Conservation (phyloP, 1,284 basidiomycete genomes). For the Meripilus lineatus region DNA sequence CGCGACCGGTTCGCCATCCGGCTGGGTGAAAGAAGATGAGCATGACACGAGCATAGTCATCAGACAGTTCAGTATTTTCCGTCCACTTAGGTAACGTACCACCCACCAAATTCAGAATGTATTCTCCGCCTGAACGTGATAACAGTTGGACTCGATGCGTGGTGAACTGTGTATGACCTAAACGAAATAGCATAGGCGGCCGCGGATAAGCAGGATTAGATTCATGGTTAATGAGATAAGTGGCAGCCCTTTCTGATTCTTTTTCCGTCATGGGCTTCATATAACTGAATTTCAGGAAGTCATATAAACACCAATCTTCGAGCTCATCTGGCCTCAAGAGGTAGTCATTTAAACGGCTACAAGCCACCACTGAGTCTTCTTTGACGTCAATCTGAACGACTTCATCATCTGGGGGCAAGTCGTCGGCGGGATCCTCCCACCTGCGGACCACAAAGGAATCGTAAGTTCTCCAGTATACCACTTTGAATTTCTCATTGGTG, state of each 20-base stretch:
- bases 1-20: constrained; percentile 8
- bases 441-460: not conserved
- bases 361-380: not conserved
- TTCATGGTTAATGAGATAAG: too few species aligned
- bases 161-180: constrained; percentile 1
- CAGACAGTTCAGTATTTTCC: constrained; percentile 1
- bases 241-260: too few species aligned
- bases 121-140: too few species aligned
- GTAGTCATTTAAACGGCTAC: constrained; percentile 7
- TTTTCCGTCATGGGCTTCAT: too few species aligned
- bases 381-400: not conserved
- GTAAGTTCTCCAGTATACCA: constrained; percentile 14
- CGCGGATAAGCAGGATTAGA: too few species aligned
- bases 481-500: too few species aligned
- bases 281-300: too few species aligned
- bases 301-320: constrained; percentile 9
- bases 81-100: constrained; percentile 4
- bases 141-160: constrained; percentile 3
- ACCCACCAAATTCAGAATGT: constrained; percentile 6
- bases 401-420: not conserved
- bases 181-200: not conserved
- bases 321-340: constrained; percentile 5
- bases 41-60: constrained; percentile 5
- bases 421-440: not conserved
- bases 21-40: constrained; percentile 7